Conservation (phyloP, 148 eudicot species). For the Amaranthus palmeri region DNA sequence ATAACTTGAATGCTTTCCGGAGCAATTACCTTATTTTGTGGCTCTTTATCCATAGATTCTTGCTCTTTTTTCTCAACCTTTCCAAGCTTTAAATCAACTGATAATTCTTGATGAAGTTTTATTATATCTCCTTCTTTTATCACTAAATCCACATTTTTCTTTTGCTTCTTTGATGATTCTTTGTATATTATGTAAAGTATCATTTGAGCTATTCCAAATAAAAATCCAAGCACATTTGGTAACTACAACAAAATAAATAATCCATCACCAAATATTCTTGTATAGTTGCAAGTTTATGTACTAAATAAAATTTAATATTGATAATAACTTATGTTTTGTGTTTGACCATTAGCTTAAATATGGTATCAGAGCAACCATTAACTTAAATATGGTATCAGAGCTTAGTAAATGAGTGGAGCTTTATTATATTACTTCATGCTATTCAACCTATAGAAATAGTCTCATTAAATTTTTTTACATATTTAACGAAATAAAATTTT, state of each 20-base stretch:
- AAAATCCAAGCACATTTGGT: slow-evolving; percentile 68
- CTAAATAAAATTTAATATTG: too few relatives aligned
- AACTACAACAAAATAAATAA: slow-evolving; percentile 26
- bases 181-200: slow-evolving; percentile 51
- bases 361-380: too few relatives aligned
- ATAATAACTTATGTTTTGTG: too few relatives aligned
- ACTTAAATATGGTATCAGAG: too few relatives aligned
- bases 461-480: too few relatives aligned
- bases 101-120: slow-evolving; percentile 22
- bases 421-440: too few relatives aligned
- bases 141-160: background rate
- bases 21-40: background rate
- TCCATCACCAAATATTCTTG: too few relatives aligned
- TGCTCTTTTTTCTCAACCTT: slow-evolving; percentile 21
- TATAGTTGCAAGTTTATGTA: too few relatives aligned
- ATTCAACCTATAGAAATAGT: too few relatives aligned
- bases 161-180: slow-evolving; percentile 24
- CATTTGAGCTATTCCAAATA: slow-evolving; percentile 70
- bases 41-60: background rate
- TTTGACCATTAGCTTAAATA: too few relatives aligned
- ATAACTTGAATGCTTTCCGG: slow-evolving; percentile 16
- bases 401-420: too few relatives aligned
- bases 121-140: slow-evolving; percentile 15
- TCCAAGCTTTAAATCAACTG: slow-evolving; percentile 23
- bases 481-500: too few relatives aligned